Base-by-base conservation (phyloP, 352 stramenopile species). In the Phytophthora pisi region DNA sequence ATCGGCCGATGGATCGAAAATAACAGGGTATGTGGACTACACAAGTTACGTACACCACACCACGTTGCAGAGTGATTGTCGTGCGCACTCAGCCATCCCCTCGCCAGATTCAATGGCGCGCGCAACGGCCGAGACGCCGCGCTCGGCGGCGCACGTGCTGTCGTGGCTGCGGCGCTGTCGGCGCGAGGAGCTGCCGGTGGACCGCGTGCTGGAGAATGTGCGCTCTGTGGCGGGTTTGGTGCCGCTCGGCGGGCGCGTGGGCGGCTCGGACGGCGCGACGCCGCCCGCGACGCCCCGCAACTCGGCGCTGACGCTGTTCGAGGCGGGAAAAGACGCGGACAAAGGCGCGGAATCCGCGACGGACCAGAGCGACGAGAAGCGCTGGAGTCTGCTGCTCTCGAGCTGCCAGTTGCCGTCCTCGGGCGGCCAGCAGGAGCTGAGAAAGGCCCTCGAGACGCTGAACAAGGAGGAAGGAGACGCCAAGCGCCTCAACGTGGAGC, bases 141-240 rank as follows among this genome's bases (percentile, higher is more conserved):
- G 54, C 28, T 40, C 50, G 49, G 52, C 64, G n/a, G 31, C 54
- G 51, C 34, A 64, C 45, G 69, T 79, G 51, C 51, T 74, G 46
- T 51, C 59, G 51, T 74, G 68, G 79, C 76, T 91, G 57, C 72
- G 65, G 45, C 75, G 81, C 30, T 60, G 72, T 3, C 64, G 57
- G n/a, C 56, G 40, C 26, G 64, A 77, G 7, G 84, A 87, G 6
- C 40, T 79, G 23, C 23, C 67, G 2, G 50, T 71, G 20, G 73
- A 79, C 6, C 56, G 26, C 20, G 64, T 82, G 28, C 51, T 90
- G 34, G 51, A 62, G 0, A 72, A 68, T 2, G 79, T 92, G 16
- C 81, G 77, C 30, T 87, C 82, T 0, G 77, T 75, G 8, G 57
- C 64, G 30, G 78, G 82, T n/a, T 51, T 81, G 10, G 78, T 92